Conservation (phyloP, 495 filamentous ascomycete genomes). For the Xylaria venustula region DNA sequence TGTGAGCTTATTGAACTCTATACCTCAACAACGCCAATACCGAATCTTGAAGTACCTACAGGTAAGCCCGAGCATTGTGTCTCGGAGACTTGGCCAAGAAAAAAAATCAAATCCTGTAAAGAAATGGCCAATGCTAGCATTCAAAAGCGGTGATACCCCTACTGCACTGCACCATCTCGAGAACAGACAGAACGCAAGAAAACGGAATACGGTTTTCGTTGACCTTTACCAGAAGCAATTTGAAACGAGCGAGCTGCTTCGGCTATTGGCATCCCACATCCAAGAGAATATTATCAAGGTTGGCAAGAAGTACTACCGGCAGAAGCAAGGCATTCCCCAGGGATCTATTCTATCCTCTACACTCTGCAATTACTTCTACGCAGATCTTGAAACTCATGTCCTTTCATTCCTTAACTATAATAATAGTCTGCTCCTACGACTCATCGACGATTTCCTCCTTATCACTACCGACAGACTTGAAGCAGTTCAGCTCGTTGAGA, state of each 20-base stretch:
- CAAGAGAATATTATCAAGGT: conserved; percentile 81
- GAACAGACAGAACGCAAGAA: conserved; percentile 40
- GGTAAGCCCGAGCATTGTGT: conserved; percentile 50
- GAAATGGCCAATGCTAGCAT: conserved; percentile 64
- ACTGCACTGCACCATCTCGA: conserved; percentile 57
- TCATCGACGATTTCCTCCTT: conserved; percentile 91
- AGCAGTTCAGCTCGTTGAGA: conserved; percentile 67
- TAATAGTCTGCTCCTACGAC: conserved; percentile 68
- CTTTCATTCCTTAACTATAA: conserved; percentile 62
- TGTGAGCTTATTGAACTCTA: conserved; percentile 60
- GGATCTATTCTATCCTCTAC: conserved; percentile 83
- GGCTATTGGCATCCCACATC: conserved; percentile 73
- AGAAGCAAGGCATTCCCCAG: conserved; percentile 88
- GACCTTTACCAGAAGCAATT: conserved; percentile 57
- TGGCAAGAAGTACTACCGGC: conserved; percentile 84
- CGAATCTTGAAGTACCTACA: conserved; percentile 72
- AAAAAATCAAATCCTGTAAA: conserved; percentile 52
- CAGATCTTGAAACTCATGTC: conserved; percentile 68
- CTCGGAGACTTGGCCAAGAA: conserved; percentile 6
- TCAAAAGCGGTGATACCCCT: conserved; percentile 46
- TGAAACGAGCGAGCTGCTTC: conserved; percentile 59
- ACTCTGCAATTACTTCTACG: conserved; percentile 94
- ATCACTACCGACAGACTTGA: conserved; percentile 67
- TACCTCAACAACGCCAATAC: conserved; percentile 68
- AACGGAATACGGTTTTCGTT: conserved; percentile 73